Conservation (phyloP, 257 asterid species). For the Henckelia pumila region DNA sequence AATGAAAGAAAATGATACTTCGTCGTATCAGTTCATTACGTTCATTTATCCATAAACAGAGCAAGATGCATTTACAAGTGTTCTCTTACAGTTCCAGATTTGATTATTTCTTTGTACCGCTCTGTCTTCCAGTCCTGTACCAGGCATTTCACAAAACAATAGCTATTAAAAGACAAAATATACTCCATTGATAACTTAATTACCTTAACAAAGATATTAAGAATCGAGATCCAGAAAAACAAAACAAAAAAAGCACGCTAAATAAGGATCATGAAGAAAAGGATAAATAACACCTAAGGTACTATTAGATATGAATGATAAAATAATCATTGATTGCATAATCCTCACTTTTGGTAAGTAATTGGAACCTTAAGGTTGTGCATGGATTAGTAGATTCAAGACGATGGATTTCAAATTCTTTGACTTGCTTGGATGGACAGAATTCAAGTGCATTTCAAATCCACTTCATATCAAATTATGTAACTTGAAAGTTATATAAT, state of each 20-base stretch:
- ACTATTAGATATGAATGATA: conserved; percentile 7
- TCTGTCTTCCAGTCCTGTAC: conserved; percentile 97
- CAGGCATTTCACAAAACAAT: conserved; percentile 15
- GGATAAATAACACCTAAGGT: background rate
- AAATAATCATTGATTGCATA: background rate
- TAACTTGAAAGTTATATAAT: no score
- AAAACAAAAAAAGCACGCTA: background rate
- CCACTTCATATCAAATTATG: no score
- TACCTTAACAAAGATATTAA: background rate
- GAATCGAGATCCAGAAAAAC: background rate
- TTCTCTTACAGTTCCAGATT: conserved; percentile 84
- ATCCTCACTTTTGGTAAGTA: background rate
- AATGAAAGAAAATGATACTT: background rate
- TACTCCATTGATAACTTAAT: conserved; percentile 13
- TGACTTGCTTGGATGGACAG: no score
- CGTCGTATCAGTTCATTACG: conserved; percentile 1
- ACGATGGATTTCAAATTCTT: no score
- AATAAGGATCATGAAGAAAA: background rate
- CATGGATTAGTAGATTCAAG: no score
- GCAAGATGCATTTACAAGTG: conserved; percentile 11
- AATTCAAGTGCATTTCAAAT: no score
- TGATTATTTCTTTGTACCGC: conserved; percentile 89
- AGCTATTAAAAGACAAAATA: conserved; percentile 16
- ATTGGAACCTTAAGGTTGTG: no score
- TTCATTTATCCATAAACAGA: background rate